Evolutionary conservation across 2,329 filamentous ascomycete genomes (phyloP), one percentile per base, ranked within the genome.

Genomic region (Colletotrichum phormii): DNA sequence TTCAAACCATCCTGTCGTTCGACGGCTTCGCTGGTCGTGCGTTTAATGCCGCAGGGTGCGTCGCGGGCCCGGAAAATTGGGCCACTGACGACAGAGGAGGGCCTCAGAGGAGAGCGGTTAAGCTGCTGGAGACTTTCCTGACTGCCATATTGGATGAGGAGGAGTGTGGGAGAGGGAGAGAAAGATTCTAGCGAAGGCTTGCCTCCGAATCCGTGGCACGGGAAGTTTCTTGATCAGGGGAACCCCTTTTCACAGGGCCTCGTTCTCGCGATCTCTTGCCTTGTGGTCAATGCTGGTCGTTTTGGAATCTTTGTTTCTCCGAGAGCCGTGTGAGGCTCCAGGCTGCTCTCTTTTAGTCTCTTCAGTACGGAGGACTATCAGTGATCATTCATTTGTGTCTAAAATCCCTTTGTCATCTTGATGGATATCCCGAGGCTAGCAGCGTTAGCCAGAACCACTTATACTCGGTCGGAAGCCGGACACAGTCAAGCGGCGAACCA

Each of bases 1-100:
- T 58, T 61, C 60, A 72, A 72, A 70, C 71, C 71, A 57, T 70
- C 66, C 35, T 72, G 71, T 72, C 66, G 71, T 72, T 72, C 60
- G 71, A 70, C 70, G 68, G 70, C 66, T 70, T 54, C 66, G 70
- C 49, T 72, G 60, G 60, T 72, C 66, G 66, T 72, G 60, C 71
- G 55, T 72, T 72, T 57, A 72, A 72, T 72, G 71, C 60, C 71
- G 71, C 71, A 70, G 66, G 58, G 59, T 49, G 42, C 70, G 65
- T 70, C 65, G 59, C 42, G 65, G 33, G 31, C 64, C 53, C 37
- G 29, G 9, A 64, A 64, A 49, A 46, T 22, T 37, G 64, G 69
- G 31, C 42, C 69, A 42, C 42, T 49, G 42, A 49, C 42, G 15
- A 49, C 42, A 49, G 42, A 49, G 42, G 8, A 26, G 26, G 42